Conservation (phyloP, 176 grass and related monocot genomes). For the Aegilops bicornis region DNA sequence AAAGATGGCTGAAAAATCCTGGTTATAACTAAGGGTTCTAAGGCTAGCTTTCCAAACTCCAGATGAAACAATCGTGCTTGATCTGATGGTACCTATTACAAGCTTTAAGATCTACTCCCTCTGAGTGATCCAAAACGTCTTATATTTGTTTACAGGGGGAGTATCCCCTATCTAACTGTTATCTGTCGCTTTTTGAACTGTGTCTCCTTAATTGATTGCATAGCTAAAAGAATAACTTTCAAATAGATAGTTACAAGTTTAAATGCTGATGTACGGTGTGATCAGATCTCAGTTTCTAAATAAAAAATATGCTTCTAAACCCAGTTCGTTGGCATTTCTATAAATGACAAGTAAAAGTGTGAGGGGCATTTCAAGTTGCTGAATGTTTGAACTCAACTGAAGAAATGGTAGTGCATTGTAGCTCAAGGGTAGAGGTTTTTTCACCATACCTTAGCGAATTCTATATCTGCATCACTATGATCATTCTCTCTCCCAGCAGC, state of each 20-base stretch:
- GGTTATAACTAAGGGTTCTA: background rate
- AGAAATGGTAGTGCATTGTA: slow-evolving; percentile 3
- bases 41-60: background rate
- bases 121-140: too few species aligned
- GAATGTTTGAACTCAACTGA: background rate
- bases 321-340: background rate
- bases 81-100: background rate
- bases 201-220: background rate
- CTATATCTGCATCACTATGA: slow-evolving; percentile 78
- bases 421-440: background rate
- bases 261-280: background rate
- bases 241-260: background rate
- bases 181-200: background rate
- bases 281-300: background rate
- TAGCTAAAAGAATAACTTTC: background rate
- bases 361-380: background rate
- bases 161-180: background rate
- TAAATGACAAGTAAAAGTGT: background rate
- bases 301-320: background rate
- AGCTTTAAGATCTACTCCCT: background rate
- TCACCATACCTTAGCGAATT: slow-evolving; percentile 73
- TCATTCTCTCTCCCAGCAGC: slow-evolving; percentile 74
- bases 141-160: too few species aligned
- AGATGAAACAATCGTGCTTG: background rate
- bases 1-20: background rate